These are phyloP conservation scores for Pleurotus citrinopileatus DNA, from an alignment of 768 basidiomycete species.

Conservation along the genomic window DNA sequence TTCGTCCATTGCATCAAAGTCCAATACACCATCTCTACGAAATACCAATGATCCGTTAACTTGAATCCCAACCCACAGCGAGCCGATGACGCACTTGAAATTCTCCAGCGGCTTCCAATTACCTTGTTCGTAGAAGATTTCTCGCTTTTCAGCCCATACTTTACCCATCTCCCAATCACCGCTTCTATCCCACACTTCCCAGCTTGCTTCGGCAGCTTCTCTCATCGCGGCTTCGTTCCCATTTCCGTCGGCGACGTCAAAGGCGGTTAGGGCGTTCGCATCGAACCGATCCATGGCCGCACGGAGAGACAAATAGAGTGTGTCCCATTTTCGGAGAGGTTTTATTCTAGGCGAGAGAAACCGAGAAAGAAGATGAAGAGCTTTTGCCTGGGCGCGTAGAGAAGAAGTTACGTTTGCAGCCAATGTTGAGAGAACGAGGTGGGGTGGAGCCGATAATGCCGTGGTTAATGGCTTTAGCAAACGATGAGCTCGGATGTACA, in stretches of 20 bases:
- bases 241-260: constrained; percentile 80
- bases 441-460: constrained; percentile 60
- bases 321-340: constrained; percentile 67
- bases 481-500: constrained; percentile 63
- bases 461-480: constrained; percentile 60
- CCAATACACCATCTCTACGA: constrained; percentile 56
- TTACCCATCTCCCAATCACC: constrained; percentile 91
- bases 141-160: constrained; percentile 93
- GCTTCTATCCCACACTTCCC: constrained; percentile 69
- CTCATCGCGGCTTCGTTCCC: constrained; percentile 76
- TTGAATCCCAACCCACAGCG: background rate
- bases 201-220: constrained; percentile 78
- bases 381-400: constrained; percentile 58
- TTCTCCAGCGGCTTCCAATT: constrained; percentile 83
- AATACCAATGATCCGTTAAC: constrained; percentile 9
- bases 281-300: constrained; percentile 88
- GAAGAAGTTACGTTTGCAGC: constrained; percentile 37
- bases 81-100: constrained; percentile 53
- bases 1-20: constrained; percentile 91
- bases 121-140: constrained; percentile 86
- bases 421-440: constrained; percentile 62
- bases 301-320: constrained; percentile 62
- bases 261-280: constrained; percentile 78
- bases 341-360: constrained; percentile 73
- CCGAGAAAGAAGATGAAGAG: constrained; percentile 66